Evolutionary conservation across 1,139 yeast species (phyloP), one percentile per base, ranked within the genome.

Genomic region (Casaregolazyma suthepensis): DNA sequence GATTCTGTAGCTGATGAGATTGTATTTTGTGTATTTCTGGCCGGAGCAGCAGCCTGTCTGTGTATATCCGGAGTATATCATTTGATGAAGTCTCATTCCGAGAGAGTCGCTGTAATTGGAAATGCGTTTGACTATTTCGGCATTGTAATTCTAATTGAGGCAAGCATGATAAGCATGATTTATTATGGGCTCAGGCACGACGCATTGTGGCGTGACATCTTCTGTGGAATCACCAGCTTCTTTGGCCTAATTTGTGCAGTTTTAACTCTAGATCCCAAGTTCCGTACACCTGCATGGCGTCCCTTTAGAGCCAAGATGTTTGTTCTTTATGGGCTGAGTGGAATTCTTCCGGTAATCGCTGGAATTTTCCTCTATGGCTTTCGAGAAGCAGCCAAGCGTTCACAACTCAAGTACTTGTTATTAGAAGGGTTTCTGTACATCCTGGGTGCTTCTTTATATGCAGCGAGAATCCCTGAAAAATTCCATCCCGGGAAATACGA

Each of bases 51-150:
- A 23, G 60, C 72, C 1, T 90, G 96, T 64, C 71, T 91, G 57
- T 78, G 81, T 46, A 75, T 87, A 75, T 85, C 95, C 40, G 86
- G 95, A 18, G 71, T 78, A 1, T 90, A 85, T 71, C 98, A 90
- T 65, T 78, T 87, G 56, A 63, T 88, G 53, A 89, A 88, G 65
- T 76, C 84, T 54, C 97, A 90, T 67, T 87, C 96, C 9, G 76
- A 72, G 29, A 60, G 64, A 26, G 80, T 87, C 7, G 76, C 85
- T 43, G 72, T 74, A 45, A 72, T 83, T 54, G 96, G 96, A 1
- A 88, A 89, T 66, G 87, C 84, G 61, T 74, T 89, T 55, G 98
- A 90, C 67, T 91, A 90, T 63, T 77, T 90, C 54, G 98, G 97
- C 0, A 90, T 90, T 48, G 86, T 89, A 12, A 75, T 85, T 3